phyloP scores from a whole-genome alignment of 805 yeast species.

The Saturnispora ahearnii region DNA sequence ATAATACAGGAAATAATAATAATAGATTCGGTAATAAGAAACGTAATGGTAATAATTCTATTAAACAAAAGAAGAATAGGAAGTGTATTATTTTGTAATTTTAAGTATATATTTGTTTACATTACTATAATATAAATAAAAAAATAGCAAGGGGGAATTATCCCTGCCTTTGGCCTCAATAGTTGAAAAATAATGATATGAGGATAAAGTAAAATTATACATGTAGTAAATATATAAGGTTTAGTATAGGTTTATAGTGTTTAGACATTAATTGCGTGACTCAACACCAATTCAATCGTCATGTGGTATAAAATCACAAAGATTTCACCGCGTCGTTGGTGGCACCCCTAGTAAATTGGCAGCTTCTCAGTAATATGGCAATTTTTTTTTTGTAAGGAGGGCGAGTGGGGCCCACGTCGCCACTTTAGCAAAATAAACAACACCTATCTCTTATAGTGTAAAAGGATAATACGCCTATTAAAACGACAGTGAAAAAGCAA shows the following conservation, averaged over 20 bases:
- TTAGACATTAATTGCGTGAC: too few relatives aligned
- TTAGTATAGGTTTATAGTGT: too few relatives aligned
- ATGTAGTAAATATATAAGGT: too few relatives aligned
- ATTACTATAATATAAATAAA: not conserved
- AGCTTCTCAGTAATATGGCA: too few relatives aligned
- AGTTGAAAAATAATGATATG: too few relatives aligned
- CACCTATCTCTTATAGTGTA: not conserved
- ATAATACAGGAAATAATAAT: not conserved
- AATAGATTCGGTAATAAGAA: not conserved
- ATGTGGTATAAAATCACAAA: too few relatives aligned
- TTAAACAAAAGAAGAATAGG: not conserved
- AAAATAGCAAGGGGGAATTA: not conserved
- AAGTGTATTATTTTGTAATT: constrained; percentile 5
- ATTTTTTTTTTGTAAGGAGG: too few relatives aligned
- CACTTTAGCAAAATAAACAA: not conserved
- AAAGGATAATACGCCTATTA: not conserved
- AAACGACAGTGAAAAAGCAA: not conserved
- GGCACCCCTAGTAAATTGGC: too few relatives aligned
- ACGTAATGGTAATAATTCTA: not conserved
- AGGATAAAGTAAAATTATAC: too few relatives aligned
- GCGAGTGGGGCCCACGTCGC: not conserved
- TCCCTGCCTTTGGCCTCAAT: not conserved
- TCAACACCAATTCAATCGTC: too few relatives aligned
- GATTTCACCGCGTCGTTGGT: too few relatives aligned
- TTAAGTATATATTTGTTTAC: not conserved